Evolutionary conservation across 192 early-diverging fungal species (phyloP).

Genomic region (Podila verticillata): DNA sequence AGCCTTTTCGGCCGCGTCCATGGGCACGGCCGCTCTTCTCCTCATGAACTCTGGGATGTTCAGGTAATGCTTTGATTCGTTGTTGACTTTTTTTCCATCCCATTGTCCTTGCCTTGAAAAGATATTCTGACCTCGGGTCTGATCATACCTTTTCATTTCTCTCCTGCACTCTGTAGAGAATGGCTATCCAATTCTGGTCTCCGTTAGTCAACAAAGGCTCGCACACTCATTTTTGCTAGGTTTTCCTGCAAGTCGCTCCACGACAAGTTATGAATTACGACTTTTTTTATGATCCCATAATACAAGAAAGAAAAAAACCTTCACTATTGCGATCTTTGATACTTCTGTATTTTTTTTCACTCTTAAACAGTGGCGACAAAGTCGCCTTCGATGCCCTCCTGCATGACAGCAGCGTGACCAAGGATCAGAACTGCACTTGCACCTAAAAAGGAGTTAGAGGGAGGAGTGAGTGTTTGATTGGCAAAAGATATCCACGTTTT

Average conservation of each 20-base stretch:
- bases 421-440: conserved; percentile 65
- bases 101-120: not conserved
- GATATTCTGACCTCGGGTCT: not conserved
- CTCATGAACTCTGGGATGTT: conserved; percentile 29
- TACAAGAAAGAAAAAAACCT: too few species aligned
- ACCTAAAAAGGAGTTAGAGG: conserved; percentile 27
- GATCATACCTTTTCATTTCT: not conserved
- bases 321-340: too few species aligned
- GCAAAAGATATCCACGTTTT: not conserved
- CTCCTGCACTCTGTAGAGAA: conserved; percentile 15
- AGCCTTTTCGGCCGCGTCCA: conserved; percentile 27
- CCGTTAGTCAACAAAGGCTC: not conserved
- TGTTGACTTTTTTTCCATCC: not conserved
- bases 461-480: not conserved
- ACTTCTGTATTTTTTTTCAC: not conserved
- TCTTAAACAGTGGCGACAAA: conserved; percentile 53
- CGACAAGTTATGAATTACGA: too few species aligned
- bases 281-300: too few species aligned
- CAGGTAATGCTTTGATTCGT: conserved; percentile 8
- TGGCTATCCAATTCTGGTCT: conserved; percentile 25
- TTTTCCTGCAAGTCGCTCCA: too few species aligned
- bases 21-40: conserved; percentile 29
- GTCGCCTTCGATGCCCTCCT: conserved; percentile 63
- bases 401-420: conserved; percentile 66
- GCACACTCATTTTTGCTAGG: too few species aligned